These are phyloP conservation scores for Croton laevigatus DNA, from an alignment of 441 rosid genomes.

Conservation along the genomic window DNA sequence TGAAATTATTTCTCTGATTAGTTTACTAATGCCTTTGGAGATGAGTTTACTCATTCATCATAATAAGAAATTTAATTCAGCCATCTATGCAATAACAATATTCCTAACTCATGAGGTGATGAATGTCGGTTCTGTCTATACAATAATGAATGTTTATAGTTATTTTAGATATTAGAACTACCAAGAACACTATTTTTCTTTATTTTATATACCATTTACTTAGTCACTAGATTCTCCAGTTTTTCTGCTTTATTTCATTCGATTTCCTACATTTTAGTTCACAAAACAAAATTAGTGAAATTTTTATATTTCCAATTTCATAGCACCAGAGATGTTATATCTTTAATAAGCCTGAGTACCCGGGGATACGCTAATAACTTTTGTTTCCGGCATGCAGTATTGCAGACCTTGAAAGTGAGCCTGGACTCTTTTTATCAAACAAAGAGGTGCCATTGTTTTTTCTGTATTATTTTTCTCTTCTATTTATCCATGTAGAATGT, in stretches of 20 bases:
- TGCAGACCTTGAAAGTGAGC: constrained; percentile 85
- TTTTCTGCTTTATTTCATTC: background rate
- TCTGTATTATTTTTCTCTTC: background rate
- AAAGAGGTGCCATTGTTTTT: constrained; percentile 52
- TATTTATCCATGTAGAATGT: no score
- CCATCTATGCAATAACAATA: background rate
- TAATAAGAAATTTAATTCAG: background rate
- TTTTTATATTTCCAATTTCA: background rate
- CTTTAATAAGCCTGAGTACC: background rate
- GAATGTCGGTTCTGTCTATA: background rate
- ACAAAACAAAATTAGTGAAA: background rate
- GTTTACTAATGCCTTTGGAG: background rate
- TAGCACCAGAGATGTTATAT: background rate
- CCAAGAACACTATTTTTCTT: background rate
- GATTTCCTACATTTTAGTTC: background rate
- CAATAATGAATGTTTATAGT: no score
- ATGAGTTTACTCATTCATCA: background rate
- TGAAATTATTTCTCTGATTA: background rate
- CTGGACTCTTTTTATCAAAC: constrained; percentile 64
- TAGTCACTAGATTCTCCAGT: background rate
- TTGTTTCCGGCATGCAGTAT: constrained; percentile 42
- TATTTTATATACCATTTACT: background rate
- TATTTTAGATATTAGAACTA: background rate
- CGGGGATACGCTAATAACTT: background rate
- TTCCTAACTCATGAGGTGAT: background rate